Conservation (phyloP, 768 basidiomycete genomes). For the Pisolithus orientalis region DNA sequence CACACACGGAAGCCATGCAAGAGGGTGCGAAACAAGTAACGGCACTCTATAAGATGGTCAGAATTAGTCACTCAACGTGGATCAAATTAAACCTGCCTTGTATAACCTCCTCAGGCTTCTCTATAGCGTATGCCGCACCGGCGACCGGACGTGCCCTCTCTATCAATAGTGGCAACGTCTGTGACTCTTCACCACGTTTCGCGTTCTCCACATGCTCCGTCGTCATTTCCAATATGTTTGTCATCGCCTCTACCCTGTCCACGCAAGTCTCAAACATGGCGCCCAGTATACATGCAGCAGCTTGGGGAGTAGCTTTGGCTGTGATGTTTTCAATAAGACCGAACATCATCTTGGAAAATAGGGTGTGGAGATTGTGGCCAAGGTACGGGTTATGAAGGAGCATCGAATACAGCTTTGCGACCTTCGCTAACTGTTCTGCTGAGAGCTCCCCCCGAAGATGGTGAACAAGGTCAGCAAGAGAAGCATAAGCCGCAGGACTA, state of each 20-base stretch:
- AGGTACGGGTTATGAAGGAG: conserved; percentile 87
- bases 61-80: not conserved
- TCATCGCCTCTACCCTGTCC: conserved; percentile 79
- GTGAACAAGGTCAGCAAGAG: conserved; percentile 90
- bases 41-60: conserved; percentile 53
- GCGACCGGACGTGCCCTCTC: conserved; percentile 85
- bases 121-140: conserved; percentile 68
- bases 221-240: conserved; percentile 45
- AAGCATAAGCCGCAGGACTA: conserved; percentile 77
- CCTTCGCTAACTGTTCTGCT: conserved; percentile 63
- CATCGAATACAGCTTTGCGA: conserved; percentile 80
- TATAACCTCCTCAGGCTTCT: conserved; percentile 77
- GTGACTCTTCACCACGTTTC: conserved; percentile 33
- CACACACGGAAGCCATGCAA: conserved; percentile 84
- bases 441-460: conserved; percentile 82
- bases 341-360: conserved; percentile 91
- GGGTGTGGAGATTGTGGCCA: conserved; percentile 73
- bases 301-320: conserved; percentile 63
- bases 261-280: conserved; percentile 79
- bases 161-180: conserved; percentile 57
- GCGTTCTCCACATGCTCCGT: conserved; percentile 42
- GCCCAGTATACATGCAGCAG: conserved; percentile 61
- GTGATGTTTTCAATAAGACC: conserved; percentile 80
- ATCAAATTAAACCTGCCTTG: conserved; percentile 47
- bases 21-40: conserved; percentile 80